These are phyloP conservation scores for Pogostemon cablin DNA, from an alignment of 257 asterid genomes.

Conservation along the genomic window DNA sequence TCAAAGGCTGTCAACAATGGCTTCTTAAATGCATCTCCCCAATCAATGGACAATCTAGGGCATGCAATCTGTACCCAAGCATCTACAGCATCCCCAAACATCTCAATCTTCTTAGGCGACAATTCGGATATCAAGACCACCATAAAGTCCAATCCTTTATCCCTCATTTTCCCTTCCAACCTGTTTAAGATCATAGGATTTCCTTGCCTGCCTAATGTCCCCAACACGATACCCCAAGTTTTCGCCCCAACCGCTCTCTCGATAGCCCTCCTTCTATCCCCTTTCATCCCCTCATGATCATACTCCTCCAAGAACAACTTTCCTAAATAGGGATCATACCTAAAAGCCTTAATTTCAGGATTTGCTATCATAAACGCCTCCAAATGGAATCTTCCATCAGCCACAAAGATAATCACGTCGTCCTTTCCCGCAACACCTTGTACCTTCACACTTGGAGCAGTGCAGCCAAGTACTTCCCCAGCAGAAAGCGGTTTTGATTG, in stretches of 20 bases:
- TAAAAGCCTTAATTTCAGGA: slow-evolving; percentile 66
- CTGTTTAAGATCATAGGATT: slow-evolving; percentile 72
- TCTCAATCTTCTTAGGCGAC: slow-evolving; percentile 78
- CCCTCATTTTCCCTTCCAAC: slow-evolving; percentile 80
- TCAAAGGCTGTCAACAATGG: slow-evolving; percentile 88
- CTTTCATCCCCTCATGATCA: slow-evolving; percentile 87
- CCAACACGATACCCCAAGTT: slow-evolving; percentile 85
- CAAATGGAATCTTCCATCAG: slow-evolving; percentile 95
- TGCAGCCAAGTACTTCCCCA: slow-evolving; percentile 95
- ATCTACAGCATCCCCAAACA: slow-evolving; percentile 84
- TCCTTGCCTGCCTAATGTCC: slow-evolving; percentile 96
- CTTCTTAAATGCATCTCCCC: slow-evolving; percentile 94
- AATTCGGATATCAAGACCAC: slow-evolving; percentile 91
- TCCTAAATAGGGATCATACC: slow-evolving; percentile 86
- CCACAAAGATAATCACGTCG: slow-evolving; percentile 73
- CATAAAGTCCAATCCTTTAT: slow-evolving; percentile 72
- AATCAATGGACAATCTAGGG: slow-evolving; percentile 93
- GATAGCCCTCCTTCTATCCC: slow-evolving; percentile 77
- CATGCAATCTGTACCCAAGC: slow-evolving; percentile 98
- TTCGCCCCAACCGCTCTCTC: slow-evolving; percentile 69
- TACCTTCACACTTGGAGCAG: slow-evolving; percentile 74
- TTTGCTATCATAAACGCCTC: slow-evolving; percentile 99
- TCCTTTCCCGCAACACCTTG: slow-evolving; percentile 38
- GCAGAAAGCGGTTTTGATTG: slow-evolving; percentile 95
- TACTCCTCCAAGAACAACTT: slow-evolving; percentile 92